phyloP scores from a whole-genome alignment of 140 eudicot species.

The Anethum foeniculum region DNA sequence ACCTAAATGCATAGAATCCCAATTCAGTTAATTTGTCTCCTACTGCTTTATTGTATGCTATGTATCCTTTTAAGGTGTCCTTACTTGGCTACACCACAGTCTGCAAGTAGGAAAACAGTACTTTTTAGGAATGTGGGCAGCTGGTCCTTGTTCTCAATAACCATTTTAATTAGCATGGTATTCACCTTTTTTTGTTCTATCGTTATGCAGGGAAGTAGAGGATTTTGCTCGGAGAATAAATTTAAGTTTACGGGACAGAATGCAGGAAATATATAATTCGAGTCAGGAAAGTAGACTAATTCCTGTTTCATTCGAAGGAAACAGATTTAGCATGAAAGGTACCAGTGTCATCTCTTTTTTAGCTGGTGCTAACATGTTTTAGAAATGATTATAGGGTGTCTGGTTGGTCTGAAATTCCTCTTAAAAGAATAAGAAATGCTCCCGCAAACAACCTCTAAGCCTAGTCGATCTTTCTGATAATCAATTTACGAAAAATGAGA shows the following conservation, averaged over 20 bases:
- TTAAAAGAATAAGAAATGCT: too few relatives aligned
- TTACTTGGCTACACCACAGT: not conserved
- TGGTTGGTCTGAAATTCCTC: too few relatives aligned
- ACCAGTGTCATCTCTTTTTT: not conserved
- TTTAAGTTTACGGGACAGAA: not conserved
- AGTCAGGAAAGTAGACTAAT: not conserved
- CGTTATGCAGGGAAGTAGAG: not conserved
- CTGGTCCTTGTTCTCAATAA: not conserved
- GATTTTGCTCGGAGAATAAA: slow-evolving; percentile 1
- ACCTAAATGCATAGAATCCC: not conserved
- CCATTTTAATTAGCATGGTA: too few relatives aligned
- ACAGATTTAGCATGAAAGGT: not conserved
- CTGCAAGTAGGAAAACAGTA: not conserved
- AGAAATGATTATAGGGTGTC: too few relatives aligned
- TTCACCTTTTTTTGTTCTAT: not conserved
- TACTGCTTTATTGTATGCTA: not conserved
- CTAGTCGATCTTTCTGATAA: too few relatives aligned
- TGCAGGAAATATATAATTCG: not conserved
- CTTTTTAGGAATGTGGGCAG: not conserved
- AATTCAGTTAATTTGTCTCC: not conserved
- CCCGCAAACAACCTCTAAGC: too few relatives aligned
- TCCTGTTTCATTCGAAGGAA: not conserved
- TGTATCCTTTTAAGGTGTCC: not conserved
- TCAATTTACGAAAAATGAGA: not conserved
- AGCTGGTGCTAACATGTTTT: not conserved